These are phyloP conservation scores for Hypsizygus marmoreus DNA, from an alignment of 768 basidiomycete genomes.

Conservation along the genomic window DNA sequence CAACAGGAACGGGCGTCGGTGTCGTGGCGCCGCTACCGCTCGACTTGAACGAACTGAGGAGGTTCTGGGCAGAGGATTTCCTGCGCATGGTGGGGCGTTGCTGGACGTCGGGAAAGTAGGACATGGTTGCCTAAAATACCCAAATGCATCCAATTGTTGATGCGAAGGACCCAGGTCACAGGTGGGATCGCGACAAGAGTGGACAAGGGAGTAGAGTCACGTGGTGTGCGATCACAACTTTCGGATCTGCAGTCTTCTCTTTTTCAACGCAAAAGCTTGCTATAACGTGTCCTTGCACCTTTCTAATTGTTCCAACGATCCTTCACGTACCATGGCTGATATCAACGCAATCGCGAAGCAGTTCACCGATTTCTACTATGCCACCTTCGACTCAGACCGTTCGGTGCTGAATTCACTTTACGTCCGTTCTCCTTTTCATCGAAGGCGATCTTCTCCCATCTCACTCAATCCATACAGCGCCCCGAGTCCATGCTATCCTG, in stretches of 20 bases:
- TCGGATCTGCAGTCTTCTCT: conserved; percentile 18
- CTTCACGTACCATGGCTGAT: conserved; percentile 61
- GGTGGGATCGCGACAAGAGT: no score
- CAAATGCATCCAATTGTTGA: conserved; percentile 9
- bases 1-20: conserved; percentile 34
- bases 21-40: conserved; percentile 26
- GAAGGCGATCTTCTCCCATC: conserved; percentile 23
- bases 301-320: conserved; percentile 15
- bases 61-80: conserved; percentile 84
- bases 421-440: conserved; percentile 51
- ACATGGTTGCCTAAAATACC: conserved; percentile 28
- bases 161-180: conserved; percentile 4
- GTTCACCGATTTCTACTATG: conserved; percentile 84
- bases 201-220: conserved; percentile 19
- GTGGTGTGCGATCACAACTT: conserved; percentile 16
- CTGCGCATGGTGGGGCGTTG: conserved; percentile 71
- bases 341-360: conserved; percentile 73
- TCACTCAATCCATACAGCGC: conserved; percentile 54
- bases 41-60: conserved; percentile 74
- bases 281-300: conserved; percentile 8
- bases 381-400: conserved; percentile 70
- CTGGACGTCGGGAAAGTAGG: conserved; percentile 36
- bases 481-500: conserved; percentile 82
- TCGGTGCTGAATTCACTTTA: conserved; percentile 63
- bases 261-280: no score